Percentiles rank a stretch among this genome's conserved stretches.
Conservation (phyloP, 768 basidiomycete genomes). For the Candolleomyces eurysporus region DNA sequence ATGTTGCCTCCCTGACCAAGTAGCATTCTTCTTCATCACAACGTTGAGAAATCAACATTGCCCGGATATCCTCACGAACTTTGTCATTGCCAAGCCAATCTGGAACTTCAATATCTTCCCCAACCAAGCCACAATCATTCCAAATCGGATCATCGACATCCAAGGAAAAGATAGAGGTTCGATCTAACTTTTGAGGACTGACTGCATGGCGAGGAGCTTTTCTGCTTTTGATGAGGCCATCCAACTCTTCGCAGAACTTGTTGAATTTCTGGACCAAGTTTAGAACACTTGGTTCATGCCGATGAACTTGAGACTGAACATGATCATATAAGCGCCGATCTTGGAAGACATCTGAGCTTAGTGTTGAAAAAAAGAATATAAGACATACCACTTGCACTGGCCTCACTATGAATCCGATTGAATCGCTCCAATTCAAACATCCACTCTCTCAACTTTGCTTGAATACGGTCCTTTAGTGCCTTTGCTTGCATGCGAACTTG, state of each 20-base stretch:
- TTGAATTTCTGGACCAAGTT: slow-evolving; percentile 25
- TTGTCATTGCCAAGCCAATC: slow-evolving; percentile 27
- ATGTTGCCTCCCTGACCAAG: slow-evolving; percentile 11
- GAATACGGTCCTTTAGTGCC: slow-evolving; percentile 21
- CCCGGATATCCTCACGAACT: slow-evolving; percentile 26
- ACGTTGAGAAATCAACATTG: slow-evolving; percentile 21
- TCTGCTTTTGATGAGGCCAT: slow-evolving; percentile 12
- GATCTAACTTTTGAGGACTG: slow-evolving; percentile 19
- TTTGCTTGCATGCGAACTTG: slow-evolving; percentile 18
- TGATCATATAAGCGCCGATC: slow-evolving; percentile 26
- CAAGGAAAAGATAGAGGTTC: slow-evolving; percentile 22
- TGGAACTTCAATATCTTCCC: slow-evolving; percentile 16
- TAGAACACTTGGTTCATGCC: slow-evolving; percentile 25
- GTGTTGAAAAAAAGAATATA: too few relatives aligned
- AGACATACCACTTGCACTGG: slow-evolving; percentile 17
- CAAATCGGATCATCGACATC: slow-evolving; percentile 38
- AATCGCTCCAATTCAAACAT: slow-evolving; percentile 28
- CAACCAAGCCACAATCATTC: slow-evolving; percentile 27
- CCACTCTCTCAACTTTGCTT: slow-evolving; percentile 14
- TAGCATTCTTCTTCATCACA: slow-evolving; percentile 27
- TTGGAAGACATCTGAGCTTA: neutral
- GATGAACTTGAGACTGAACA: slow-evolving; percentile 21
- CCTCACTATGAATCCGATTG: slow-evolving; percentile 13
- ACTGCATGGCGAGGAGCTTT: slow-evolving; percentile 22
- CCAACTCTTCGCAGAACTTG: slow-evolving; percentile 21